Evolutionary conservation across 1,284 basidiomycete genomes (phyloP).

Genomic region (Schizophyllum commune): DNA sequence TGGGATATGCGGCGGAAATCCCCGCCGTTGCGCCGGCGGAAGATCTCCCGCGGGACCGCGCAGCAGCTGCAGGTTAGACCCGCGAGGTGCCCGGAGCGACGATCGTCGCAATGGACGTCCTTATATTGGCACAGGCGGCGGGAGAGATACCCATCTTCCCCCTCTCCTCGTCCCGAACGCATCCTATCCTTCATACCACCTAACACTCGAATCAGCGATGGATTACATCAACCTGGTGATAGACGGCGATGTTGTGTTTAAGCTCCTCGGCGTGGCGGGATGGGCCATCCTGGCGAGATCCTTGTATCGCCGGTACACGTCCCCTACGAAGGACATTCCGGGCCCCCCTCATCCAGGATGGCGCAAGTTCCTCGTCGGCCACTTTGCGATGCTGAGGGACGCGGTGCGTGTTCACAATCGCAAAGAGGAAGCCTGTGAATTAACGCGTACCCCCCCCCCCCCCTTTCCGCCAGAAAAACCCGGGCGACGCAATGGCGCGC

Average conservation of each 20-base stretch:
- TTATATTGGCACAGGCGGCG: not conserved
- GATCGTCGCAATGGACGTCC: not conserved
- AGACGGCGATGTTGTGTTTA: not conserved
- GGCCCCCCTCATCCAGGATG: not conserved
- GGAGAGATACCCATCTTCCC: no score
- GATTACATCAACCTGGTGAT: not conserved
- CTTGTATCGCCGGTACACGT: not conserved
- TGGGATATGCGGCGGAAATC: no score
- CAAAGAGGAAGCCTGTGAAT: no score
- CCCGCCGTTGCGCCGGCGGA: not conserved
- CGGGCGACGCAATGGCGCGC: not conserved
- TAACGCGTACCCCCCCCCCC: no score
- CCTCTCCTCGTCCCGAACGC: no score
- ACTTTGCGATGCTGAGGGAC: not conserved
- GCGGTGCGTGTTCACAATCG: not conserved
- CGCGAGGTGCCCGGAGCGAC: not conserved
- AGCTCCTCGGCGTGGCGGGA: not conserved
- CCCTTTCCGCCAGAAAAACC: not conserved
- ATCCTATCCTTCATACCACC: no score
- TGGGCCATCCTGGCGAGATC: not conserved
- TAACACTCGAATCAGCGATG: not conserved
- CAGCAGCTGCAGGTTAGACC: not conserved
- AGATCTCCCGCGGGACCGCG: not conserved
- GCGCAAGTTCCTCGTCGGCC: not conserved
- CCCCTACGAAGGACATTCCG: not conserved